Conservation (phyloP, 176 grass and related monocot genomes). For the Chrysopogon serrulatus region DNA sequence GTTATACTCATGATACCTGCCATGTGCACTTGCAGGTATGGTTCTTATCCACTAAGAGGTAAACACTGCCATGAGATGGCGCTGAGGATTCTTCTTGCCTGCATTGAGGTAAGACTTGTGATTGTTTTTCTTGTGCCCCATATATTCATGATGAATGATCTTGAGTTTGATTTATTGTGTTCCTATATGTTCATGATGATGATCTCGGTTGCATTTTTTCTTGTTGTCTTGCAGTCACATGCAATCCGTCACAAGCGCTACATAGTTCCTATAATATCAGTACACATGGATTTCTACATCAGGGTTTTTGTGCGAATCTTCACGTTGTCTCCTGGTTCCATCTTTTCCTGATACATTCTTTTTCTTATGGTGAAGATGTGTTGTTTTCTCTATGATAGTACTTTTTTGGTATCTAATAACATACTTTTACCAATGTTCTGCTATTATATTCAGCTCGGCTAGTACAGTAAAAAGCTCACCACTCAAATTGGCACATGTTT, state of each 20-base stretch:
- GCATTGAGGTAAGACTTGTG: constrained; percentile 55
- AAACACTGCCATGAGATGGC: constrained; percentile 98
- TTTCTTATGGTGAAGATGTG: not conserved
- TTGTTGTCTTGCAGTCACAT: constrained; percentile 60
- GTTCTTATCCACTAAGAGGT: constrained; percentile 76
- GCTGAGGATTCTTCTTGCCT: constrained; percentile 84
- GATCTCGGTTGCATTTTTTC: not conserved
- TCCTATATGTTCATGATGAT: not conserved
- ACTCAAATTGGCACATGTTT: constrained; percentile 81
- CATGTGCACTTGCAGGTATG: constrained; percentile 55
- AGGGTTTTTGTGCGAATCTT: constrained; percentile 89
- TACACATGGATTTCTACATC: constrained; percentile 96
- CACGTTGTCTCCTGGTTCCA: constrained; percentile 41
- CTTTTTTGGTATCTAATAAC: not conserved
- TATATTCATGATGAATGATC: not conserved
- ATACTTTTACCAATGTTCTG: not conserved
- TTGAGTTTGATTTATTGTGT: not conserved
- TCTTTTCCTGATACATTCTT: constrained; percentile 2
- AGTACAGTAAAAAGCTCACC: constrained; percentile 67
- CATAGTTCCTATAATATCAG: constrained; percentile 78
- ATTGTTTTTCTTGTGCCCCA: not conserved
- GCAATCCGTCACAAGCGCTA: constrained; percentile 84
- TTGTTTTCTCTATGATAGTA: not conserved
- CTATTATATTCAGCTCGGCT: constrained; percentile 57
- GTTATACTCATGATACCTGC: constrained; percentile 3